Base-by-base conservation (phyloP, 352 stramenopile species). In the Globisporangium cederbergense region DNA sequence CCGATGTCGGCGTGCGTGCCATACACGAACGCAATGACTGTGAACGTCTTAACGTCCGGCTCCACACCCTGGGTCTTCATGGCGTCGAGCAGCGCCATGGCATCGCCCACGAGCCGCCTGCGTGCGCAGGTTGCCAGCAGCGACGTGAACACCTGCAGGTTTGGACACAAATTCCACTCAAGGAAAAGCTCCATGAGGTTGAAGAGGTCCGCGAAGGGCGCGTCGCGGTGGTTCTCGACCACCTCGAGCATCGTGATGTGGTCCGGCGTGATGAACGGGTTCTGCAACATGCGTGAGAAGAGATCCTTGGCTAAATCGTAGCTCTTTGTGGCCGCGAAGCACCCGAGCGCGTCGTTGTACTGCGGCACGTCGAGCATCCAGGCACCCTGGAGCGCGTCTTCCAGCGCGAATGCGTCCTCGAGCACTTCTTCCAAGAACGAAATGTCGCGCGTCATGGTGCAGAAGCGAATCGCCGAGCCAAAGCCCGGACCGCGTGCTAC, bases 191-290 rank as follows among this genome's bases (percentile, higher is more conserved):
- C 77, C 79, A 93, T 87, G 43, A 91, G 71, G 32, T 76, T 50
- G 58, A 89, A 90, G 49, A 93, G 59, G 11, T 93, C 80, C 11
- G 76, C 67, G 38, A 90, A 79, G 13, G 84, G 68, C 18, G 78
- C 77, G 2, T 86, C 68, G 22, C 76, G 72, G 54, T 93, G 77
- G 45, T 79, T 90, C 58, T 91, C 79, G 20, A 91, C 84, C 71
- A 91, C 82, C 60, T 88, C 76, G 28, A 90, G 64, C 82, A 93
- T 93, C 58, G 84, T 93, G 52, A 90, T 81, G 62, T 85, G 74
- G 58, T 91, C 76, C 0, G 82, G 84, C 25, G 61, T 45, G 10
- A 93, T 60, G 50, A 72, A 77, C 32, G 80, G 77, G 47, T 87
- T 86, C 57, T 67, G 65, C n/a, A 84, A 34, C 68, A 93, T 75